These are phyloP conservation scores for Cystobasidium tubakii DNA, from an alignment of 768 basidiomycete genomes.

Conservation along the genomic window DNA sequence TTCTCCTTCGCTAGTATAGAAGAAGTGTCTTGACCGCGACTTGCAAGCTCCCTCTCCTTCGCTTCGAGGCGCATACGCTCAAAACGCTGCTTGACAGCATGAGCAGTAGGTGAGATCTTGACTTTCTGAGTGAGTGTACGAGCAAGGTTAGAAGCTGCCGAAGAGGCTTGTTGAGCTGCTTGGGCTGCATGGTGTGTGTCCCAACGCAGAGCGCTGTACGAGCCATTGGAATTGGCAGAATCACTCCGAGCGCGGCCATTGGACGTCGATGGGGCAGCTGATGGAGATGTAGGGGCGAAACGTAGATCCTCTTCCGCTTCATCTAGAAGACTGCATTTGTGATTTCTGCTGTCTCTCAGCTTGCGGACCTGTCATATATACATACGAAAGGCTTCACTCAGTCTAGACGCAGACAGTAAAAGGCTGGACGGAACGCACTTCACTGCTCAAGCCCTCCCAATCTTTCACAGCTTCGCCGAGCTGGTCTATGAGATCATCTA, in stretches of 20 bases:
- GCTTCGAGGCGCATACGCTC: conserved; percentile 22
- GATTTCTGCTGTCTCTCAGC: conserved; percentile 6
- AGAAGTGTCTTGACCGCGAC: neutral
- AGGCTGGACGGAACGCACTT: neutral
- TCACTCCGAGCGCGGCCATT: neutral
- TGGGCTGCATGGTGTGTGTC: conserved; percentile 10
- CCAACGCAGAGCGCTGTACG: neutral
- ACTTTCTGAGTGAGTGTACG: conserved; percentile 17
- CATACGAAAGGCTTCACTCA: too few species aligned
- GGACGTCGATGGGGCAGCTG: neutral
- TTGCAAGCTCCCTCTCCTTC: conserved; percentile 5
- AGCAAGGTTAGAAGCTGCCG: conserved; percentile 14
- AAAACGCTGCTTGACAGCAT: conserved; percentile 21
- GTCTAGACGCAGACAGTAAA: too few species aligned
- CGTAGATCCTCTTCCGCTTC: conserved; percentile 18
- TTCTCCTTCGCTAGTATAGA: conserved; percentile 6
- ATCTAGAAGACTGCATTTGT: conserved; percentile 12
- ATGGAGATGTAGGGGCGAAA: conserved; percentile 23
- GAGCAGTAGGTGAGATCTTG: conserved; percentile 21
- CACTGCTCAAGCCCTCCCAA: conserved; percentile 10
- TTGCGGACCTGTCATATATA: conserved; percentile 19
- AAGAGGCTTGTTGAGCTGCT: conserved; percentile 24
- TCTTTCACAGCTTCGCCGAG: conserved; percentile 4
- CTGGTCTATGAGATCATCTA: conserved; percentile 14
- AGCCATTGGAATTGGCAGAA: conserved; percentile 2